Evolutionary conservation across 768 basidiomycete species (phyloP), one percentile per base, ranked within the genome.

Genomic region (Tremella mesenterica): DNA sequence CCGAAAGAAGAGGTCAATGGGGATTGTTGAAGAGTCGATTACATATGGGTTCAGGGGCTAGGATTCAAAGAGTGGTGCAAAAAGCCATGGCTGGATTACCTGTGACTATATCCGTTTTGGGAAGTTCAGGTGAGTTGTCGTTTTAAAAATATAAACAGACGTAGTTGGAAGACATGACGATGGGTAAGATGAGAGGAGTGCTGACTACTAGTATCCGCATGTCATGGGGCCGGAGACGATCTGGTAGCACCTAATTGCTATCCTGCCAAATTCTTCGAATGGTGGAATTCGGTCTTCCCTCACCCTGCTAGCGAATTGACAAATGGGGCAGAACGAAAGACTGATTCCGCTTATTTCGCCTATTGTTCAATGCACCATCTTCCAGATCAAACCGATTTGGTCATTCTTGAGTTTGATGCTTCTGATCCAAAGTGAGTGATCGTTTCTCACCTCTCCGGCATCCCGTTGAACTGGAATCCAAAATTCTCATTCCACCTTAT

Each of bases 281-380:
- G 95, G 93, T 95, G 93, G 88, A 90, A 92, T 74, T 81, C 79
- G 49, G 81, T 97, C n/a, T 99, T 99, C 75, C 95, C 95, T 0
- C 89, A 99, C 73, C 93, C 93, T 0, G 88, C 87, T 1, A 89
- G 90, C 1, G 92, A 97, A 72, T 80, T 99, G 61, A 99, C 95
- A 27, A 99, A 99, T 72, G 95, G 95, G 27, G 95, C 93, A 3
- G 87, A 92, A 80, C 80, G 92, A n/a, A 81, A 83, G 39, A 89
- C 91, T 26, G 85, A 86, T 73, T 90, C 92, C 1, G 84, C 83
- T 10, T 99, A 99, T 76, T 99, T 92, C 77, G 85, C 85, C 9
- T 97, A 84, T 76, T 99, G 95, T 78, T 86, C 83, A 58, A 80
- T 80, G 4, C 92, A 95, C 63, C 95, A 99, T 69, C 78, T 97